phyloP scores from a whole-genome alignment of 2,329 filamentous ascomycete species.

The Xylaria arbuscula region DNA sequence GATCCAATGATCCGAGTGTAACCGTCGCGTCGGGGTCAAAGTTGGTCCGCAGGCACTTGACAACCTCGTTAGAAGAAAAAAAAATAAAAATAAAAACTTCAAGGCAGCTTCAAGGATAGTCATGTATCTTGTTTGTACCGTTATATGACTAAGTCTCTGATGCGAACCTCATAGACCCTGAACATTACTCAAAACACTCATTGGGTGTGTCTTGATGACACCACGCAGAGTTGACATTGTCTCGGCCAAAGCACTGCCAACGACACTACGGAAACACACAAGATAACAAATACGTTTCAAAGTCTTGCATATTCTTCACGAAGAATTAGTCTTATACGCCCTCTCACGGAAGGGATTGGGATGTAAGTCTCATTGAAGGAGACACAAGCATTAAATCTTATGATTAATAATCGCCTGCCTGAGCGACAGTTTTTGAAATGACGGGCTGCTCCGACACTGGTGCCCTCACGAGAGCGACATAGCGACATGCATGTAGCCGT shows the following conservation, averaged over 20 bases:
- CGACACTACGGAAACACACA: background rate
- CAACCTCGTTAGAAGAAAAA: background rate
- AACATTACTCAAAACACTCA: background rate
- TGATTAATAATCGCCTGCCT: background rate
- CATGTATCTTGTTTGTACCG: background rate
- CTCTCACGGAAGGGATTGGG: background rate
- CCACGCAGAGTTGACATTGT: background rate
- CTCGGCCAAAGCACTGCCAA: background rate
- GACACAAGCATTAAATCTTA: constrained; percentile 6
- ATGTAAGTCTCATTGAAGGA: background rate
- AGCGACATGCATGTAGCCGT: constrained; percentile 1
- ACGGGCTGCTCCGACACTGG: background rate
- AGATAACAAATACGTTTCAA: background rate
- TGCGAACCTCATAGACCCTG: background rate
- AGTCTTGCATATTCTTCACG: too few species aligned
- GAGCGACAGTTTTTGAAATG: background rate
- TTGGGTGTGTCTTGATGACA: background rate
- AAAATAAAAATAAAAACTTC: background rate
- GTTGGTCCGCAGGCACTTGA: background rate
- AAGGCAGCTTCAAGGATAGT: background rate
- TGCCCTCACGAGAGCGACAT: constrained; percentile 3
- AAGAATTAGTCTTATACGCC: background rate
- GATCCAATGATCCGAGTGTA: background rate
- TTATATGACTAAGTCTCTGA: background rate
- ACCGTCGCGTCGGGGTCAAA: background rate